These are phyloP conservation scores for Rosa multiflora DNA, from an alignment of 306 rosid genomes.

Conservation along the genomic window DNA sequence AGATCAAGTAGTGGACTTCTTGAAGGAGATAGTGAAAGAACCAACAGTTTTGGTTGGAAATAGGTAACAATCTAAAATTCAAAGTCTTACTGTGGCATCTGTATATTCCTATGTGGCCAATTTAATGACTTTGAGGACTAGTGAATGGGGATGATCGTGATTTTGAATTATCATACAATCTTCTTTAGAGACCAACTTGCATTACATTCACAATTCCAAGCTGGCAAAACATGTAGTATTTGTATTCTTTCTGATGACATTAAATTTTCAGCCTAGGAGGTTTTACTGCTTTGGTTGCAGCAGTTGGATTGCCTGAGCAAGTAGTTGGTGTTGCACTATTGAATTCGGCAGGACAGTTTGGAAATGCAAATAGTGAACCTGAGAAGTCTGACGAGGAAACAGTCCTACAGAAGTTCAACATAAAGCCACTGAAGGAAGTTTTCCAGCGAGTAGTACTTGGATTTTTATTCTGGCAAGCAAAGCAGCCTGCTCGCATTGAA, in stretches of 20 bases:
- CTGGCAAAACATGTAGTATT: background rate
- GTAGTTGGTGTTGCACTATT: constrained; percentile 76
- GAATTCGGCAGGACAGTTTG: constrained; percentile 93
- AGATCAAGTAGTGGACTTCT: constrained; percentile 82
- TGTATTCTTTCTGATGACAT: background rate
- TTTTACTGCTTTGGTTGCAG: constrained; percentile 85
- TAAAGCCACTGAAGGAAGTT: constrained; percentile 75
- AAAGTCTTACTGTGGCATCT: background rate
- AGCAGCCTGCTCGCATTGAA: constrained; percentile 74
- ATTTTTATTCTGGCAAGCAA: constrained; percentile 89
- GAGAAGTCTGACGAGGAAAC: constrained; percentile 68
- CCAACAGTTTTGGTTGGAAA: constrained; percentile 85
- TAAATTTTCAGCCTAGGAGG: constrained; percentile 89
- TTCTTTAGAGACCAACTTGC: background rate
- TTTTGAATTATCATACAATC: background rate
- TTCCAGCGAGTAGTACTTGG: constrained; percentile 86
- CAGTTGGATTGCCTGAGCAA: constrained; percentile 63
- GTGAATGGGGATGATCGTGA: background rate
- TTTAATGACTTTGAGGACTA: background rate
- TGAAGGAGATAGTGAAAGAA: constrained; percentile 88
- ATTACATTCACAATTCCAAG: background rate
- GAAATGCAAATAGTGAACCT: constrained; percentile 44
- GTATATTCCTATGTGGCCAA: background rate
- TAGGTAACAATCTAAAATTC: constrained; percentile 45
- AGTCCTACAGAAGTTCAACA: constrained; percentile 47